A percentile compares a stretch with the other conserved stretches of the same genome.
Conservation (phyloP, 2,329 filamentous ascomycete species). For the Coleophoma crateriformis region DNA sequence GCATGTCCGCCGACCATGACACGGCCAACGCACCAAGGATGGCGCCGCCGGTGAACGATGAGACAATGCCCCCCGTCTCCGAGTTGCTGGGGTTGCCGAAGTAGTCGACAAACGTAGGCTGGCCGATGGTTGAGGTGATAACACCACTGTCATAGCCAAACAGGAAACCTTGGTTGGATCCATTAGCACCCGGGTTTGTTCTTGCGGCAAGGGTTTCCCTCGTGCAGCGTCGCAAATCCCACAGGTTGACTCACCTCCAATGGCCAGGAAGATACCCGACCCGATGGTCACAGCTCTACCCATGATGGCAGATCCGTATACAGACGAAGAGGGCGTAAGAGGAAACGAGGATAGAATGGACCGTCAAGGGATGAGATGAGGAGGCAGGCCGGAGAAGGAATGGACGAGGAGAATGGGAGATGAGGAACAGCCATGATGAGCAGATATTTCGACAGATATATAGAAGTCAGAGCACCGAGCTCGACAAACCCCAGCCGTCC, state of each 20-base stretch:
- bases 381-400: too few species aligned
- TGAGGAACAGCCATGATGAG: too few species aligned
- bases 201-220: not conserved
- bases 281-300: conserved; percentile 2
- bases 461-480: too few species aligned
- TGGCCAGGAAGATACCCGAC: conserved; percentile 6
- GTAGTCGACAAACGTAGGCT: conserved; percentile 17
- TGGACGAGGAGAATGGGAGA: too few species aligned
- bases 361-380: too few species aligned
- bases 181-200: not conserved
- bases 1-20: conserved; percentile 26
- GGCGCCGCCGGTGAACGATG: conserved; percentile 28
- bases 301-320: not conserved
- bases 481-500: too few species aligned
- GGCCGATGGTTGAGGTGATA: conserved; percentile 25
- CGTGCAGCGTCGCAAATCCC: not conserved
- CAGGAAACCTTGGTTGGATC: conserved; percentile 19
- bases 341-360: too few species aligned
- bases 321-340: too few species aligned
- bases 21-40: conserved; percentile 22
- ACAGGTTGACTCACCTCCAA: conserved; percentile 7
- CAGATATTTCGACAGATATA: too few species aligned
- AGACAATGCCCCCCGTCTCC: conserved; percentile 30
- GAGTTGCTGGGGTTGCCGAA: not conserved
- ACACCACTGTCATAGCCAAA: conserved; percentile 28